Conservation (phyloP, 2,329 filamentous ascomycete species). For the Paraphaeosphaeria minitans region DNA sequence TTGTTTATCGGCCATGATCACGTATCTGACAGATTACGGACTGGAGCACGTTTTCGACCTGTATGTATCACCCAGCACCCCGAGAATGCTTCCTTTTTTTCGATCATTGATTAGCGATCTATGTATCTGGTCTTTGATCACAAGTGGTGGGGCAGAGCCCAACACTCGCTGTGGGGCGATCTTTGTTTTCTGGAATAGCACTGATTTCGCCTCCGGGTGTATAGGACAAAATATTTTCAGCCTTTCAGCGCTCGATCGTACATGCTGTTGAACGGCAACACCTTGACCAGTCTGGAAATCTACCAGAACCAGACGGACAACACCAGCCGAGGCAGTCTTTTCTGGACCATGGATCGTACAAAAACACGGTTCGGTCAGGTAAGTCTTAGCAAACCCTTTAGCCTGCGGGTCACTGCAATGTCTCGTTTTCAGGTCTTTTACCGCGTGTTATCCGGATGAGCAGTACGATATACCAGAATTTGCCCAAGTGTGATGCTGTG, state of each 20-base stretch:
- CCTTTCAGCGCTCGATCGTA: constrained; percentile 92
- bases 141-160: neutral
- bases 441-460: neutral
- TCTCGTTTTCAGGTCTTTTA: neutral
- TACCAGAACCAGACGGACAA: constrained; percentile 94
- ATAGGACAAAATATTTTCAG: constrained; percentile 86
- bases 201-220: neutral
- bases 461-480: neutral
- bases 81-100: neutral
- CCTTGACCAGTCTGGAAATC: constrained; percentile 89
- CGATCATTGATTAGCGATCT: neutral
- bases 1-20: constrained; percentile 96
- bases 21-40: constrained; percentile 87
- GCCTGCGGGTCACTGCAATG: neutral
- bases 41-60: constrained; percentile 94
- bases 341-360: constrained; percentile 95
- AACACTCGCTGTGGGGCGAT: neutral
- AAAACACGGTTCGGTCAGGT: constrained; percentile 79
- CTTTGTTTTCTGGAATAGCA: neutral
- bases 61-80: neutral
- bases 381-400: neutral
- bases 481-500: neutral
- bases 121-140: neutral
- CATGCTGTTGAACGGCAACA: constrained; percentile 96
- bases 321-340: constrained; percentile 81